Base-by-base conservation (phyloP, 2,329 filamentous ascomycete genomes). In the Cytospora paraplurivora region DNA sequence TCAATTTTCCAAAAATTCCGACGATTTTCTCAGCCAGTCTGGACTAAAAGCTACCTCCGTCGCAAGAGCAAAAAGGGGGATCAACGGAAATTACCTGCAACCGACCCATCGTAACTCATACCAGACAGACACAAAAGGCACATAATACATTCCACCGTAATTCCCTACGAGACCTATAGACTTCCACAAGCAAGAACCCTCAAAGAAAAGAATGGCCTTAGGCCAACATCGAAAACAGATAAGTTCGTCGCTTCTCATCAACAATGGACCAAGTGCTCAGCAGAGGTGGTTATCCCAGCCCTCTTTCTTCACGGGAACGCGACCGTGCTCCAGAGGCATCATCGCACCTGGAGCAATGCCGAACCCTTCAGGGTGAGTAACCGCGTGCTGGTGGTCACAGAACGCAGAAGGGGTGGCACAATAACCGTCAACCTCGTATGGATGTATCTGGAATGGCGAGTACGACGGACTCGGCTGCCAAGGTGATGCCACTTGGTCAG, bases 371-470 rank as follows among this genome's bases (percentile, higher is more conserved):
- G 55, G 32, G 33, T 65, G 67, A 51, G 65, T 11, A 8, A 47
- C 49, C 5, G 56, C 50, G 41, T 70, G 68, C 44, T 68, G 67
- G 13, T 68, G 68, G 3, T 70, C 70, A 55, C 69, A 72, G 19
- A 70, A 61, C 15, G 68, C 56, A 44, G 57, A 53, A 19, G 67
- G 55, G n/a, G 62, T 15, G 27, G 66, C 58, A 15, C 62, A 65
- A 60, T 71, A 74, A 17, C 69, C 67, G 7, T 75, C 71, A n/a
- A 72, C 72, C 2, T 72, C 68, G 58, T 72, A 76, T 6, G 64
- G 8, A 1, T 69, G 64, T 21, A 74, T 69, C 6, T 79, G 76
- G 63, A 79, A 81, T 11, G 77, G 72, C 47, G 77, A 74, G 63
- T 76, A 78, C 19, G 75, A 70, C 8, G 73, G 74, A 33, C 67